Evolutionary conservation across 1,139 yeast species (phyloP).

Genomic region (Blastobotrys serpentis): DNA sequence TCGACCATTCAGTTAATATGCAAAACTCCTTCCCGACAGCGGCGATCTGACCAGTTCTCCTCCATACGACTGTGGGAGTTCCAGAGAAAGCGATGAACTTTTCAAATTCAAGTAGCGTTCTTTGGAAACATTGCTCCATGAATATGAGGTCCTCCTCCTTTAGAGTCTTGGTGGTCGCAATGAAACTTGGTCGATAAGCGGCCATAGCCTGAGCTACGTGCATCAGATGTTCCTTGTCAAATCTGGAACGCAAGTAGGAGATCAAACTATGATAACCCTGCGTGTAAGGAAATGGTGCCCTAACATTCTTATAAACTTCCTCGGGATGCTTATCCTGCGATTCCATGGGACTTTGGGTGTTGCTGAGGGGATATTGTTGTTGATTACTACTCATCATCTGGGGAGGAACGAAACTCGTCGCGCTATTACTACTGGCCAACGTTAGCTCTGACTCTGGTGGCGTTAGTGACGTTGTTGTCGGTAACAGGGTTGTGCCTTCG

Average conservation of each 20-base stretch:
- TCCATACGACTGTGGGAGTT: slow-evolving; percentile 93
- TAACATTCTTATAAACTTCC: slow-evolving; percentile 32
- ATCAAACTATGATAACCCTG: slow-evolving; percentile 85
- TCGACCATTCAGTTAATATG: slow-evolving; percentile 82
- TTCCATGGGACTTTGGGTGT: background rate
- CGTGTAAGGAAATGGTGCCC: slow-evolving; percentile 76
- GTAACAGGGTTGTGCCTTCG: background rate
- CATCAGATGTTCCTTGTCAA: slow-evolving; percentile 68
- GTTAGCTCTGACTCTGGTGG: slow-evolving; percentile 1
- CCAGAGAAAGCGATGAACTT: slow-evolving; percentile 80
- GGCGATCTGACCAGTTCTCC: slow-evolving; percentile 91
- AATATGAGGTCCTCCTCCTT: slow-evolving; percentile 88
- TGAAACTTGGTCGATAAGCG: slow-evolving; percentile 83
- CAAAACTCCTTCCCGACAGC: slow-evolving; percentile 92
- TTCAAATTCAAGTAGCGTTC: slow-evolving; percentile 83
- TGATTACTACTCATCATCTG: background rate
- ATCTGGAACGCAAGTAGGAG: slow-evolving; percentile 68
- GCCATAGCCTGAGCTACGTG: slow-evolving; percentile 89
- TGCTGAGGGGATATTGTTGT: background rate
- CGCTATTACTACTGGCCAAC: slow-evolving; percentile 3
- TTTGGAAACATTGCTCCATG: slow-evolving; percentile 92
- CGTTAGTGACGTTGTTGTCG: slow-evolving; percentile 1
- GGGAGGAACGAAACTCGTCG: slow-evolving; percentile 3
- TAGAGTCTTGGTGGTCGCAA: slow-evolving; percentile 84
- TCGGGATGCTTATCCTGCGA: slow-evolving; percentile 29